A percentile compares a stretch with the other conserved stretches of the same genome.
phyloP scores from a whole-genome alignment of 2,329 filamentous ascomycete genomes.

The Arthroderma uncinatum region DNA sequence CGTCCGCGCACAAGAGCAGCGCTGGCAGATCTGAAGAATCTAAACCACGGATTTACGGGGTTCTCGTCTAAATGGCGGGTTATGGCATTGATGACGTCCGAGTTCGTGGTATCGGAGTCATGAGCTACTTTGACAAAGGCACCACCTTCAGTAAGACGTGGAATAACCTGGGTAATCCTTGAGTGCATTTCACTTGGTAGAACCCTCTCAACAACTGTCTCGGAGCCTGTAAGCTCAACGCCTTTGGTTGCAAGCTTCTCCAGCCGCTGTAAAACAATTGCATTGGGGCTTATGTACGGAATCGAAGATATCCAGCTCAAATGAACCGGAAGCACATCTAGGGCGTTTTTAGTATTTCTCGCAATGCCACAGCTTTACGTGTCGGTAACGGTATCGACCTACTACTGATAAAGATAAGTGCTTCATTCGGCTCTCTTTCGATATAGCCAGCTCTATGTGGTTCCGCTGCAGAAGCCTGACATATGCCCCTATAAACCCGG shows the following conservation, averaged over 20 bases:
- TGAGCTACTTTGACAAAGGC: slow-evolving; percentile 79
- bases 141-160: slow-evolving; percentile 80
- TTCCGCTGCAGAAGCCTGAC: neutral
- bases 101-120: slow-evolving; percentile 35
- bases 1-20: slow-evolving; percentile 66
- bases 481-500: neutral
- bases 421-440: slow-evolving; percentile 60
- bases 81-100: slow-evolving; percentile 51
- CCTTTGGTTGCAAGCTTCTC: slow-evolving; percentile 43
- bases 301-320: slow-evolving; percentile 52
- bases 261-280: slow-evolving; percentile 36
- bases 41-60: slow-evolving; percentile 81
- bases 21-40: slow-evolving; percentile 60
- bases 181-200: slow-evolving; percentile 53
- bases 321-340: slow-evolving; percentile 74
- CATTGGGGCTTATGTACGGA: slow-evolving; percentile 37
- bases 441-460: slow-evolving; percentile 57
- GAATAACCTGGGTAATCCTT: slow-evolving; percentile 68
- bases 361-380: neutral
- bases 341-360: slow-evolving; percentile 7
- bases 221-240: slow-evolving; percentile 46
- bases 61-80: slow-evolving; percentile 53
- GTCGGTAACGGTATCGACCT: slow-evolving; percentile 22
- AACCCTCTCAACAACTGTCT: slow-evolving; percentile 46
- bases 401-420: slow-evolving; percentile 86